These are phyloP conservation scores for Suillus tomentosus DNA, from an alignment of 768 basidiomycete species.

Conservation along the genomic window DNA sequence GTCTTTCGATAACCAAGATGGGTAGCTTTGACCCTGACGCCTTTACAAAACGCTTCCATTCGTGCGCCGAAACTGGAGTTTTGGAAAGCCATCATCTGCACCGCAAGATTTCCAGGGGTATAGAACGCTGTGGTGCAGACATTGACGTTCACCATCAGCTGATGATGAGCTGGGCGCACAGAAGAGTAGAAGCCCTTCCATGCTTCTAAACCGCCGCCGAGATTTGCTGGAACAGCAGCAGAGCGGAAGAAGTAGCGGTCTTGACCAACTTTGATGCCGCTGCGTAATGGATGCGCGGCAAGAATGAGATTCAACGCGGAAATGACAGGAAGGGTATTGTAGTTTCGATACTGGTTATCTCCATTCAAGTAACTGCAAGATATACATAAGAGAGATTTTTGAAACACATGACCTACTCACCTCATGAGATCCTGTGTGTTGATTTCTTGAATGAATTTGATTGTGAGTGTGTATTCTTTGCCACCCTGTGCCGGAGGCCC, in stretches of 20 bases:
- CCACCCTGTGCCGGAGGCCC: constrained; percentile 32
- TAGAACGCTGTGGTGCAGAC: constrained; percentile 55
- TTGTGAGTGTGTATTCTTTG: constrained; percentile 46
- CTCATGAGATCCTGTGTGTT: constrained; percentile 43
- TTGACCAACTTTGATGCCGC: constrained; percentile 52
- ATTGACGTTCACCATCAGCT: constrained; percentile 55
- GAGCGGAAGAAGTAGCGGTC: constrained; percentile 55
- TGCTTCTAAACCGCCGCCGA: constrained; percentile 57
- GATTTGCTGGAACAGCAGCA: constrained; percentile 29
- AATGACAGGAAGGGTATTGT: constrained; percentile 49
- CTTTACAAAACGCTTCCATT: constrained; percentile 59
- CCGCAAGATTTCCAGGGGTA: constrained; percentile 44
- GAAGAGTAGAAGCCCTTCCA: constrained; percentile 56
- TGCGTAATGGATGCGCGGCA: constrained; percentile 44
- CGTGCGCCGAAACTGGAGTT: constrained; percentile 61
- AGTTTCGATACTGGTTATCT: constrained; percentile 42
- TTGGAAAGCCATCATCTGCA: constrained; percentile 43
- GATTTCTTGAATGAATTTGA: constrained; percentile 45
- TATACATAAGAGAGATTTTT: constrained; percentile 13
- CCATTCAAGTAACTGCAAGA: constrained; percentile 45
- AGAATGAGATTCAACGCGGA: constrained; percentile 54
- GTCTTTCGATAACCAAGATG: constrained; percentile 80
- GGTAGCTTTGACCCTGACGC: constrained; percentile 63
- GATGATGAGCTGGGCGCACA: constrained; percentile 42
- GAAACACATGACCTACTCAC: constrained; percentile 30